Evolutionary conservation across 768 basidiomycete species (phyloP).

Genomic region (Mrakia frigida): DNA sequence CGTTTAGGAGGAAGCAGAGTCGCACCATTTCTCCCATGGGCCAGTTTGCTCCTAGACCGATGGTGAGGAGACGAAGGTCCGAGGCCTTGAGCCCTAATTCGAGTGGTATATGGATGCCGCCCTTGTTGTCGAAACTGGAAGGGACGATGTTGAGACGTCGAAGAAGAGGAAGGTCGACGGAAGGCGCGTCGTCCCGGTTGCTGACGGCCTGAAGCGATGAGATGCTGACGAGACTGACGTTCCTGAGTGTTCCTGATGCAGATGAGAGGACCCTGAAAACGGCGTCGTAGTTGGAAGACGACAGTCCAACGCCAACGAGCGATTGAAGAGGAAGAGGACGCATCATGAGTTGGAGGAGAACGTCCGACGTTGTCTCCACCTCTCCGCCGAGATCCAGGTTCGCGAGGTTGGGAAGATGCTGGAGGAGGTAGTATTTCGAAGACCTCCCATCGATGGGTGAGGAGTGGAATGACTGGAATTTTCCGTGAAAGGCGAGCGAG

Average conservation of each 20-base stretch:
- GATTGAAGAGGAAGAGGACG: not conserved
- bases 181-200: too few relatives aligned
- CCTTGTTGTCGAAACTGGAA: too few relatives aligned
- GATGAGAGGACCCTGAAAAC: not conserved
- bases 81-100: too few relatives aligned
- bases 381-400: not conserved
- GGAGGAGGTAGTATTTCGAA: not conserved
- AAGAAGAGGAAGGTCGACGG: too few relatives aligned
- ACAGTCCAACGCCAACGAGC: not conserved
- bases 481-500: not conserved
- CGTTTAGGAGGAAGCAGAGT: too few relatives aligned
- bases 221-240: not conserved
- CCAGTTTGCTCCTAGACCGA: too few relatives aligned
- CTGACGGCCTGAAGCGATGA: too few relatives aligned
- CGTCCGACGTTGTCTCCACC: not conserved
- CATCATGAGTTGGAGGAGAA: not conserved
- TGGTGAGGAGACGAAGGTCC: too few relatives aligned
- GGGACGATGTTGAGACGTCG: too few relatives aligned
- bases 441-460: not conserved
- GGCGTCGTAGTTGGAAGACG: not conserved
- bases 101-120: too few relatives aligned
- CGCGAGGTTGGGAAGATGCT: not conserved
- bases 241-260: not conserved
- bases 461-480: too few relatives aligned
- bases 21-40: too few relatives aligned